phyloP scores from a whole-genome alignment of 2,329 filamentous ascomycete genomes.

The Elsinoe necatrix region DNA sequence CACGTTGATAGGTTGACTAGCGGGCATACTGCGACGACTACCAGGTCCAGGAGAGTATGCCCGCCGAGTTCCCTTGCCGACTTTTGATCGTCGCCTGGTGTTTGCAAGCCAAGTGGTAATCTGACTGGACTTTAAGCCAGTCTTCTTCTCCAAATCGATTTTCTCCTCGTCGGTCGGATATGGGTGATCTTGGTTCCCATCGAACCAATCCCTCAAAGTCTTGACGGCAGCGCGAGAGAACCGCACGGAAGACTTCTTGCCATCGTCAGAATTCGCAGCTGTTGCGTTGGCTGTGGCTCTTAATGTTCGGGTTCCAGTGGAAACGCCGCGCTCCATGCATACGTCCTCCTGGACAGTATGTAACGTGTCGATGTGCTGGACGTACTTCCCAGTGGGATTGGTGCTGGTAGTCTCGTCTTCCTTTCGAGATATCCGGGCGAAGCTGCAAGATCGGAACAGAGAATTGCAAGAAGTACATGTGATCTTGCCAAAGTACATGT shows the following conservation, averaged over 20 bases:
- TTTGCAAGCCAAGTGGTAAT: slow-evolving; percentile 92
- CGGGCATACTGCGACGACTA: slow-evolving; percentile 48
- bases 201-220: slow-evolving; percentile 76
- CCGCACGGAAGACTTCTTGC: slow-evolving; percentile 57
- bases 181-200: slow-evolving; percentile 69
- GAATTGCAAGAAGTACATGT: slow-evolving; percentile 41
- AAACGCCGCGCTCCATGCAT: slow-evolving; percentile 26
- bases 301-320: slow-evolving; percentile 31
- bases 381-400: slow-evolving; percentile 26
- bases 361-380: slow-evolving; percentile 36
- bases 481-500: slow-evolving; percentile 32
- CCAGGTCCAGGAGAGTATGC: slow-evolving; percentile 17
- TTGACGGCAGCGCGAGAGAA: slow-evolving; percentile 75
- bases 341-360: slow-evolving; percentile 38
- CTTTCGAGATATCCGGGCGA: slow-evolving; percentile 30
- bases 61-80: slow-evolving; percentile 48
- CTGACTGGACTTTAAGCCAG: slow-evolving; percentile 72
- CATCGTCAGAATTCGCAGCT: slow-evolving; percentile 20
- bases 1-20: slow-evolving; percentile 63
- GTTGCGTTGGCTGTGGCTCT: slow-evolving; percentile 21
- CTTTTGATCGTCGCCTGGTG: slow-evolving; percentile 73
- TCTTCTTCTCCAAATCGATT: slow-evolving; percentile 66
- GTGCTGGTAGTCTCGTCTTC: slow-evolving; percentile 22
- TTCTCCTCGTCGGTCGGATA: slow-evolving; percentile 87
- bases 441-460: slow-evolving; percentile 42